Base-by-base conservation (phyloP, 192 early-diverging fungal species). In the Cladochytrium replicatum region DNA sequence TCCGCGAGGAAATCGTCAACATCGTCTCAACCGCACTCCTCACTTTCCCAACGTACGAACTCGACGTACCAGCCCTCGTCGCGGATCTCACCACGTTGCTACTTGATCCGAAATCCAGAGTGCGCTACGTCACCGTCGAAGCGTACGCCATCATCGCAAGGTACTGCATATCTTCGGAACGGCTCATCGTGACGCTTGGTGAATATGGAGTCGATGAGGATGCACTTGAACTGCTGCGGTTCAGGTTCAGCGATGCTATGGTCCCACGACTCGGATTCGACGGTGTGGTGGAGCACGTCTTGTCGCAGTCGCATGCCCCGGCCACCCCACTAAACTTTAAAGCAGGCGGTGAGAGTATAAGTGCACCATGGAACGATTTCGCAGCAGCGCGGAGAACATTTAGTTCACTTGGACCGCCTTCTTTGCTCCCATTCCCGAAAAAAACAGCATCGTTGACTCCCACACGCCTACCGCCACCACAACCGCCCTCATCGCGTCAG, bases 1-100 rank as follows among this genome's bases (percentile, higher is more conserved):
- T 58, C 4, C 26, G 61, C 2, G 61, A 63, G 26, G 61, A 57
- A 39, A 3, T 57, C 26, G 55, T 59, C 2, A 63, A 63, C 42
- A 13, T 60, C 32, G 55, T 57, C 32, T 30, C 49, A 23, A 63
- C 61, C 13, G 55, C 61, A n/a, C 43, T 63, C 7, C 42, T 63
- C 25, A 39, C 29, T 7, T 63, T 63, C 42, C 60, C 60, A 2
- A n/a, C 29, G 1, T 28, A 42, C 27, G 23, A 39, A 11, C 48
- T 59, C 43, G 51, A 63, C 23, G 29, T 55, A 8, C 55, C 52
- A 21, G 13, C 29, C 6, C 43, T 63, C 2, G 32, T 63, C 42
- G 30, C 38, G 4, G 31, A 58, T 23, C 50, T 63, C 6, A 8
- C 52, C 17, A 9, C 15, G 9, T 11, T 29, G 6, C 43, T 63